Base-by-base conservation (phyloP, 2,329 filamentous ascomycete genomes). In the Colletotrichum sp. region DNA sequence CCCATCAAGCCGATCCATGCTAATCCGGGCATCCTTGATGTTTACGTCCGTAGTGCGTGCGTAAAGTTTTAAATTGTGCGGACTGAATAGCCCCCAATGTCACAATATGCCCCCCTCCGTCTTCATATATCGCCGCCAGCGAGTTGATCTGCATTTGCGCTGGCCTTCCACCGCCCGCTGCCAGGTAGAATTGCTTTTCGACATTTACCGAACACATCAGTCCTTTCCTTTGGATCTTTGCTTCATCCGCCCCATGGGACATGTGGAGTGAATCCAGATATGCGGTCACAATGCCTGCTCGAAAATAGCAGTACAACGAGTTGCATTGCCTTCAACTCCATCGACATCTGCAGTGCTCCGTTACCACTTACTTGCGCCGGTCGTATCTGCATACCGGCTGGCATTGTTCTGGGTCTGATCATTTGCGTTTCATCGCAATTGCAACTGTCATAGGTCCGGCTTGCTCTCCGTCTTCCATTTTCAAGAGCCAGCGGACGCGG, bases 41-140 rank as follows among this genome's bases (percentile, higher is more conserved):
- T 44, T 60, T 74, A 69, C 74, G 64, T 68, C 63, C 70, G 73
- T 63, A 75, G n/a, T 32, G 34, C 44, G 70, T 63, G 55, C 44
- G 63, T 59, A 57, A 39, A 13, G n/a, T 24, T 32, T 32, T 16
- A 64, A 48, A 4, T 52, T n/a, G 24, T 57, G 63, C 59, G 34
- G 44, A 69, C 22, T 39, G 62, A 67, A 69, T 65, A 65, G 74
- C 74, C 59, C 64, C 73, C 64, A 59, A 62, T 32, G 26, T 59
- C 44, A 68, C 57, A 24, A 65, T 22, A 18, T 32, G 15, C 39
- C 36, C 15, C 36, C 36, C 28, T 34, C 48, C 65, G 30, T 22
- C 44, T 57, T 30, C 32, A 28, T 18, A 34, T 26, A 48, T 48
- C 28, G 44, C 44, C 48, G 39, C 48, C 65, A 68, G 28, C 48